These are phyloP conservation scores for Yamadazyma sp. DNA, from an alignment of 1,139 yeast species.

Conservation along the genomic window DNA sequence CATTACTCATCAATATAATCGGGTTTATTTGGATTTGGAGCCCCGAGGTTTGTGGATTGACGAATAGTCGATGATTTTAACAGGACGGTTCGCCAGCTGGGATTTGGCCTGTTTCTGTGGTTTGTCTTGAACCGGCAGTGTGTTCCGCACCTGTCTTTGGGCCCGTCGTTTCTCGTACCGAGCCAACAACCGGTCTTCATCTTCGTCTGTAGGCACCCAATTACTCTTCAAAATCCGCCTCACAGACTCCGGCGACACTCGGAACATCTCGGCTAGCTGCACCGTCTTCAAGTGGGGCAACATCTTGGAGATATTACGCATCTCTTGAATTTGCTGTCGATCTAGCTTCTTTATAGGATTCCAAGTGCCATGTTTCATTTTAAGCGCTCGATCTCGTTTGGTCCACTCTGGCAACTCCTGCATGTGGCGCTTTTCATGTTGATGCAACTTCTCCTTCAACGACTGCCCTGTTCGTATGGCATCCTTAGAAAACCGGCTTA, in stretches of 20 bases:
- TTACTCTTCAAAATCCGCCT: conserved; percentile 74
- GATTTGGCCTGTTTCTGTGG: conserved; percentile 4
- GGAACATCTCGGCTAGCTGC: conserved; percentile 64
- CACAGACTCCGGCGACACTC: conserved; percentile 79
- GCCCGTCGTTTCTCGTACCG: conserved; percentile 45
- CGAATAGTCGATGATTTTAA: not conserved
- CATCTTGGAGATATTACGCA: conserved; percentile 53
- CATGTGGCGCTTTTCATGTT: conserved; percentile 8
- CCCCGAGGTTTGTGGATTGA: not conserved
- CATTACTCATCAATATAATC: too few relatives aligned
- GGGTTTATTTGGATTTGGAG: too few relatives aligned
- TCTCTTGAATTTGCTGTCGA: conserved; percentile 67
- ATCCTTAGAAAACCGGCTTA: conserved; percentile 6
- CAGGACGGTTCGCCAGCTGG: conserved; percentile 1
- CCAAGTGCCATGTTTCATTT: conserved; percentile 67
- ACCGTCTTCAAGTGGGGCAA: conserved; percentile 61
- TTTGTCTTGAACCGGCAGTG: too few relatives aligned
- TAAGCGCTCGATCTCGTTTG: conserved; percentile 60
- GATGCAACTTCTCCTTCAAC: conserved; percentile 6
- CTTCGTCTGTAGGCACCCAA: conserved; percentile 67
- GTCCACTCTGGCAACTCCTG: conserved; percentile 51
- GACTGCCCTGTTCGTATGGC: conserved; percentile 1
- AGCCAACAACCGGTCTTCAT: conserved; percentile 42
- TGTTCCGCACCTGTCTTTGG: not conserved
- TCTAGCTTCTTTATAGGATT: conserved; percentile 67